phyloP scores from a whole-genome alignment of 768 basidiomycete species.

The Xerocomus potaroensis region DNA sequence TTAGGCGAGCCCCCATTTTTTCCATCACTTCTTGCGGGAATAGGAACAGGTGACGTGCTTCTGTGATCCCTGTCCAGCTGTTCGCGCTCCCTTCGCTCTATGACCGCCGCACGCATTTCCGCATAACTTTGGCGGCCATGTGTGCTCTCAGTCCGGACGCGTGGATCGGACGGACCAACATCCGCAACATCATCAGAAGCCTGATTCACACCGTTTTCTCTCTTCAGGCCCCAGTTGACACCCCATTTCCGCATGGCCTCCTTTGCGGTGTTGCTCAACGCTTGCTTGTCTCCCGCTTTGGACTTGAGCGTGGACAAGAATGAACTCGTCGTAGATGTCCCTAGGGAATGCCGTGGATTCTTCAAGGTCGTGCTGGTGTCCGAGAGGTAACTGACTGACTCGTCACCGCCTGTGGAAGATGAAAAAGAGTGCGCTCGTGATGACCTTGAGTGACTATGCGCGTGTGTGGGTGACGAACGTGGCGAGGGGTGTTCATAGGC shows the following conservation, averaged over 20 bases:
- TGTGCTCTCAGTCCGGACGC: conserved; percentile 32
- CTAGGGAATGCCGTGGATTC: conserved; percentile 43
- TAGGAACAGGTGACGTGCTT: conserved; percentile 31
- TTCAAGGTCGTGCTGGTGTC: conserved; percentile 29
- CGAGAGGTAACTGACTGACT: conserved; percentile 28
- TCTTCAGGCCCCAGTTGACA: conserved; percentile 71
- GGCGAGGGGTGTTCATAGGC: conserved; percentile 19
- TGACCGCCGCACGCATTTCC: conserved; percentile 73
- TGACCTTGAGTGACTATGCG: conserved; percentile 28
- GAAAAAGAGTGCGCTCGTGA: conserved; percentile 36
- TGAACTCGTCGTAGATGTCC: conserved; percentile 35
- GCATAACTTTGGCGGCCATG: conserved; percentile 60
- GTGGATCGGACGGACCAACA: conserved; percentile 36
- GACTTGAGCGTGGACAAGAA: conserved; percentile 80
- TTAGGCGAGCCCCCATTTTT: conserved; percentile 26
- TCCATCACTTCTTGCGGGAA: conserved; percentile 25
- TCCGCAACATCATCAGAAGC: conserved; percentile 42
- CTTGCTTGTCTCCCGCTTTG: conserved; percentile 78
- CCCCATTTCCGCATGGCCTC: conserved; percentile 94
- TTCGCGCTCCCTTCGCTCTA: conserved; percentile 54
- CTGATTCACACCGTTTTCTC: conserved; percentile 37
- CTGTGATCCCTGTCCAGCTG: conserved; percentile 18
- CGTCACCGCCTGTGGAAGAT: conserved; percentile 28
- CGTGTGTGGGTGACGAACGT: conserved; percentile 45
- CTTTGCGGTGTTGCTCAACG: conserved; percentile 76